Evolutionary conservation across 768 basidiomycete species (phyloP), one percentile per base, ranked within the genome.

Genomic region (Lentinula guzmanii): DNA sequence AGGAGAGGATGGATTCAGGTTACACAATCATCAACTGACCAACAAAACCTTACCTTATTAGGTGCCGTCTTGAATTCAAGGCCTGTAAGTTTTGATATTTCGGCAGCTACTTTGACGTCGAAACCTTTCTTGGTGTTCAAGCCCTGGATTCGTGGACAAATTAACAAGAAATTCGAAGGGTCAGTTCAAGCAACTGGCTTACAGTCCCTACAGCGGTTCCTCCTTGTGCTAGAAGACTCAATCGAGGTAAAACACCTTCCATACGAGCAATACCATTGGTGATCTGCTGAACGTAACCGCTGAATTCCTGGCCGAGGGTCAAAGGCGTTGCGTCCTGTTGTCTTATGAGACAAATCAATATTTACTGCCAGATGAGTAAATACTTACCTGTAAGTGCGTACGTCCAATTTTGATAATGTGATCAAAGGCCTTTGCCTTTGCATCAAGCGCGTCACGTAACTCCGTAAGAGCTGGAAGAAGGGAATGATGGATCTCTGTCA

Each of bases 191-290:
- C 24, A 35, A 31, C 1, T 45, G 33, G 31, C 90, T 73, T 67
- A 94, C 95, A 61, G 97, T 99, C 65, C 97, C 97, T 58, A 99
- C 97, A 52, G 97, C 97, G 42, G 97, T 99, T 52, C 97, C 97
- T 67, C 97, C 97, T 74, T 99, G 97, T 43, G 97, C 97, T 61
- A 99, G 84, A 68, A 87, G 76, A 72, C 89, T 91, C 66, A 98
- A 71, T 52, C 96, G 87, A 50, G 95, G 94, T 58, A 99, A 75
- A 37, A 88, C 87, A 61, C 76, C 86, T 71, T 90, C 84, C 56
- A 93, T 81, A 52, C 97, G 86, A 56, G 85, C 89, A 65, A 98
- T 94, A 64, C 91, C 92, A 73, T 96, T 95, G 18, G 87, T 79
- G 60, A 98, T 73, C 75, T 99, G 97, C 71, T 95, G 91, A 16